phyloP scores from a whole-genome alignment of 2,329 filamentous ascomycete species.

The Paradendryphiella salina region DNA sequence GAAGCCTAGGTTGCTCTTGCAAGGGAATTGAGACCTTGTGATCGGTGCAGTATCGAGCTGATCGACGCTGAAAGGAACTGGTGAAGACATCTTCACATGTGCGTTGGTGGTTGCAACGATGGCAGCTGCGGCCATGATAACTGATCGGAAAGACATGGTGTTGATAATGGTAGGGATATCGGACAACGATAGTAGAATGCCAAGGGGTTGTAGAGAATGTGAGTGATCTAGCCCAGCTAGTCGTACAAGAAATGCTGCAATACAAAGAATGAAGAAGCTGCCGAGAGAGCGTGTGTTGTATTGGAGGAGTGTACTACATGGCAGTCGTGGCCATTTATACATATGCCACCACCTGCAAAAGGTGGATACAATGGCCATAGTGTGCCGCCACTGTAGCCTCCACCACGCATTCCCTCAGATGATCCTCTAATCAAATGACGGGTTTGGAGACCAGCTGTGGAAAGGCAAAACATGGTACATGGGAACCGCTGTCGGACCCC shows the following conservation, averaged over 20 bases:
- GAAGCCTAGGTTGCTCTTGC: constrained; percentile 51
- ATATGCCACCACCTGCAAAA: constrained; percentile 6
- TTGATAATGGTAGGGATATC: constrained; percentile 9
- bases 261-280: constrained; percentile 24
- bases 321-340: constrained; percentile 33
- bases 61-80: constrained; percentile 62
- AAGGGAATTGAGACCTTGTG: constrained; percentile 69
- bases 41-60: constrained; percentile 68
- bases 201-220: constrained; percentile 18
- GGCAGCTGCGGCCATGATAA: constrained; percentile 54
- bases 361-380: constrained; percentile 7
- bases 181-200: constrained; percentile 17
- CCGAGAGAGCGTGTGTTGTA: constrained; percentile 24
- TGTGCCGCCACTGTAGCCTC: constrained; percentile 16
- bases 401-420: constrained; percentile 8
- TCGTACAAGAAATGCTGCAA: constrained; percentile 14
- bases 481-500: too few species aligned
- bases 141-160: constrained; percentile 58
- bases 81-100: constrained; percentile 74
- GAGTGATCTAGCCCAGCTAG: constrained; percentile 41
- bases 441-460: constrained; percentile 29
- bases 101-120: constrained; percentile 63
- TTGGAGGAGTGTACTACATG: constrained; percentile 14
- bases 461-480: constrained; percentile 33
- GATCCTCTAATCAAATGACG: constrained; percentile 40